Evolutionary conservation across 139 green algal species (phyloP).

Genomic region (Micractinium conductrix): DNA sequence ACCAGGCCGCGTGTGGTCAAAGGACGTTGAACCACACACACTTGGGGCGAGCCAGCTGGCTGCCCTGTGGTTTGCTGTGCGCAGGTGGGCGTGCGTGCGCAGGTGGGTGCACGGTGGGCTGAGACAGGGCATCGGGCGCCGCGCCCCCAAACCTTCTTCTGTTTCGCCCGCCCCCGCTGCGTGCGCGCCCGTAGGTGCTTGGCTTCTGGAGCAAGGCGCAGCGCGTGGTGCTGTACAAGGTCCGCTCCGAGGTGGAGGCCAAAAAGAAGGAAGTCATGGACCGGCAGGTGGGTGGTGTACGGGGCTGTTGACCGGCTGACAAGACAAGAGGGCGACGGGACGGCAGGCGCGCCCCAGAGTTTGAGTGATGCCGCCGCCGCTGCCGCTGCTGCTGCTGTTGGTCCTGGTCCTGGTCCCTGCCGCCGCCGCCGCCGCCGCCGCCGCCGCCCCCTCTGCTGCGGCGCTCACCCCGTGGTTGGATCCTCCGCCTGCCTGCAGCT

Average conservation of each 20-base stretch:
- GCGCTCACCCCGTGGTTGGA: background rate
- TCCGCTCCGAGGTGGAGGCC: conserved; percentile 63
- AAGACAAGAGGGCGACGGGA: too few species aligned
- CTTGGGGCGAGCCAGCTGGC: background rate
- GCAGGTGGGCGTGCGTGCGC: too few species aligned
- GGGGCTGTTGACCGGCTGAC: too few species aligned
- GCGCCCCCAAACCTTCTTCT: background rate
- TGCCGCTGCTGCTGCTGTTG: background rate
- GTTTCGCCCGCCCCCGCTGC: background rate
- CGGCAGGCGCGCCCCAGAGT: background rate
- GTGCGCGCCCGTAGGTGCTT: conserved; percentile 60
- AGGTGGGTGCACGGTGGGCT: too few species aligned
- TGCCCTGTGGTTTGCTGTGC: background rate
- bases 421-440: too few species aligned
- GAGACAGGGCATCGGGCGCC: too few species aligned
- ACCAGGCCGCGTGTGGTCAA: too few species aligned
- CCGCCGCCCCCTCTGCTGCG: background rate
- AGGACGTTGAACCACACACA: too few species aligned
- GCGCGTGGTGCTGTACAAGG: conserved; percentile 90
- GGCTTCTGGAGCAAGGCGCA: conserved; percentile 94
- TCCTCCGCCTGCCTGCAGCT: conserved; percentile 60
- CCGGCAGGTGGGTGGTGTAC: conserved; percentile 56
- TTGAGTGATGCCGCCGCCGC: background rate
- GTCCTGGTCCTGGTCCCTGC: too few species aligned
- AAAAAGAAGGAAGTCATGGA: conserved; percentile 80